Percentiles rank a stretch among this genome's conserved stretches.
These are phyloP conservation scores for Acrocalymma vagum DNA, from an alignment of 2,329 filamentous ascomycete species.

Conservation along the genomic window DNA sequence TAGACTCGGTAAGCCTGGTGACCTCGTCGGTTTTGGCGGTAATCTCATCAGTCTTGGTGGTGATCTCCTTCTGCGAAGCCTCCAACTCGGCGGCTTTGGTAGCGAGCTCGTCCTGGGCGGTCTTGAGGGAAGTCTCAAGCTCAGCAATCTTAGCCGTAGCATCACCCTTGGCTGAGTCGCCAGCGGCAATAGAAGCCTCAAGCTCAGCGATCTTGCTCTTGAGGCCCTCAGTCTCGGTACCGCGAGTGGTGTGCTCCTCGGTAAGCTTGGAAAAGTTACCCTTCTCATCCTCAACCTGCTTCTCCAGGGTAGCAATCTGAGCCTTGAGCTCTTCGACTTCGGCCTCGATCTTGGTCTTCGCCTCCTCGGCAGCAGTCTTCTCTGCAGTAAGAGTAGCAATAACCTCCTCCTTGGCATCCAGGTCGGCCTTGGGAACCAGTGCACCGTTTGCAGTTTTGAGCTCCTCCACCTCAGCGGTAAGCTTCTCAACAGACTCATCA, in stretches of 20 bases:
- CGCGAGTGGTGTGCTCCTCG: slow-evolving; percentile 26
- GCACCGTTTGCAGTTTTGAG: slow-evolving; percentile 22
- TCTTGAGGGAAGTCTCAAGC: slow-evolving; percentile 25
- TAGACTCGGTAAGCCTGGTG: slow-evolving; percentile 23
- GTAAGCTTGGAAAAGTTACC: slow-evolving; percentile 25
- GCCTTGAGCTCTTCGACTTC: slow-evolving; percentile 29
- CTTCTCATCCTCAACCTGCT: slow-evolving; percentile 34
- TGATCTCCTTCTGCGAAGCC: slow-evolving; percentile 28
- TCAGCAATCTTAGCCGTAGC: slow-evolving; percentile 25
- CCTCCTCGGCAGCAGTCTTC: slow-evolving; percentile 23
- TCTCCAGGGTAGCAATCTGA: slow-evolving; percentile 29
- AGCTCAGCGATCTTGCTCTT: slow-evolving; percentile 36
- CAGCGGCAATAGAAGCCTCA: slow-evolving; percentile 25
- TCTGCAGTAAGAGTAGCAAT: slow-evolving; percentile 34
- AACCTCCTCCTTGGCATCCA: slow-evolving; percentile 34
- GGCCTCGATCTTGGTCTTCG: slow-evolving; percentile 21
- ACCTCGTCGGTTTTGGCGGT: slow-evolving; percentile 27
- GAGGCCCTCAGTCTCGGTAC: slow-evolving; percentile 27
- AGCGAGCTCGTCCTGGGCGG: slow-evolving; percentile 27
- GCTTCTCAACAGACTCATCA: slow-evolving; percentile 27
- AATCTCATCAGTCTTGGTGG: slow-evolving; percentile 29
- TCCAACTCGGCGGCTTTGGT: slow-evolving; percentile 29
- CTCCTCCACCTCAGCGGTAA: slow-evolving; percentile 29
- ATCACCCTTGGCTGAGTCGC: slow-evolving; percentile 17
- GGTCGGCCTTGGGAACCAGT: slow-evolving; percentile 31